Base-by-base conservation (phyloP, 2,329 filamentous ascomycete species). In the Ceratocystis cubensis region DNA sequence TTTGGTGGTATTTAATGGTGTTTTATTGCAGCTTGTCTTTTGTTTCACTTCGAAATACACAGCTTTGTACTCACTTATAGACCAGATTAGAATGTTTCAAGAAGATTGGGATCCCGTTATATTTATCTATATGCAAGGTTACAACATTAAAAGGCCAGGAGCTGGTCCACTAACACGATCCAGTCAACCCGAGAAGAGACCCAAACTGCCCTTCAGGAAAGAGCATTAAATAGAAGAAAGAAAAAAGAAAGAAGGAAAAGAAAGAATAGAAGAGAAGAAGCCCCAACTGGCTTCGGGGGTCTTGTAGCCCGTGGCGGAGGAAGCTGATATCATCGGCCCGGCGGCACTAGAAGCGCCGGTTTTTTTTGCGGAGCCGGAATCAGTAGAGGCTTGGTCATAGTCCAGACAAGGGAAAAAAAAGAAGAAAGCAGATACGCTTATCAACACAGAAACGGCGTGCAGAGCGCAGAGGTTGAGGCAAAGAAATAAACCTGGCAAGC, bases 191-290 rank as follows among this genome's bases (percentile, higher is more conserved):
- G 30, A 65, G 25, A 65, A 59, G 56, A 59, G 25, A 59, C n/a
- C 56, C 13, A n/a, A n/a, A n/a, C 20, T 64, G 44, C 46, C 28
- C 37, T 37, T 25, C 33, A 15, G 28, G 2, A n/a, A n/a, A 37
- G 56, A n/a, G 22, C 56, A 22, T 65, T 37, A 25, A 53, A 50
- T 41, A 7, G 50, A 59, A 65, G 50, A 45, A 57, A 33, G 45
- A 30, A 41, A 61, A 48, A 50, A 41, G 25, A 22, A 59, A 17
- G 37, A 48, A 63, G n/a, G 25, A 56, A 25, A 50, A 63, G 44
- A 15, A 63, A 56, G 28, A 53, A 45, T 22, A 41, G 45, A 66
- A n/a, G 30, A 63, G 45, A 46, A 57, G 28, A 53, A 62, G 37
- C 30, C 17, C 30, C 25, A 56, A 5, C 44, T 33, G 25, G 33